A percentile compares a stretch with the other conserved stretches of the same genome.
These are phyloP conservation scores for Lachnellula cervina DNA, from an alignment of 2,329 filamentous ascomycete species.

Conservation along the genomic window DNA sequence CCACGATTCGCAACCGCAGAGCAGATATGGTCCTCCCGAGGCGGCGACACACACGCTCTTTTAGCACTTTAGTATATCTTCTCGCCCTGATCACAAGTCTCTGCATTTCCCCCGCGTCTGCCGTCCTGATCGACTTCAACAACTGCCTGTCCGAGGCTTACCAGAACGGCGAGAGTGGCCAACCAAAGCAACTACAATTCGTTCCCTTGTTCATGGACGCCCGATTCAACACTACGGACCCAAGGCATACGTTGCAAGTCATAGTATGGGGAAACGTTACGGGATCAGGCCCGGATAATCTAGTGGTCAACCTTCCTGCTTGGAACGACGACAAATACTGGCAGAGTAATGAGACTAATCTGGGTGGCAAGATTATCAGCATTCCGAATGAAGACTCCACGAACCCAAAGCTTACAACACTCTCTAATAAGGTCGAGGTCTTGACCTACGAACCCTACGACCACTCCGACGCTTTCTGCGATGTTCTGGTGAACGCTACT, in stretches of 20 bases:
- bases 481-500: conserved; percentile 50
- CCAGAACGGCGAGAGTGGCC: conserved; percentile 46
- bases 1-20: background rate
- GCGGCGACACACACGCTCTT: conserved; percentile 6
- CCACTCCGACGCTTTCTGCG: conserved; percentile 60
- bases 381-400: conserved; percentile 31
- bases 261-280: conserved; percentile 90
- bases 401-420: conserved; percentile 61
- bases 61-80: conserved; percentile 15
- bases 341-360: conserved; percentile 54
- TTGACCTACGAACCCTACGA: conserved; percentile 70
- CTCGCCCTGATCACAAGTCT: conserved; percentile 23
- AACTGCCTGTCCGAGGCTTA: conserved; percentile 71
- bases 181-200: conserved; percentile 69
- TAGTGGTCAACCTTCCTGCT: conserved; percentile 54
- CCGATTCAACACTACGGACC: conserved; percentile 58
- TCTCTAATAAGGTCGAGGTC: conserved; percentile 67
- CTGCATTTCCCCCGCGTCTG: conserved; percentile 42
- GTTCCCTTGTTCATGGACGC: conserved; percentile 71
- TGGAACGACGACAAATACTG: conserved; percentile 49
- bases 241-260: conserved; percentile 63
- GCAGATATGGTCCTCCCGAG: conserved; percentile 2
- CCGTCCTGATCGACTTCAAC: conserved; percentile 70
- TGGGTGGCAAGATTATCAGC: conserved; percentile 70
- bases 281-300: conserved; percentile 46